Evolutionary conservation across 257 asterid species (phyloP), one percentile per base, ranked within the genome.

Genomic region (Lithospermum erythrorhizon): DNA sequence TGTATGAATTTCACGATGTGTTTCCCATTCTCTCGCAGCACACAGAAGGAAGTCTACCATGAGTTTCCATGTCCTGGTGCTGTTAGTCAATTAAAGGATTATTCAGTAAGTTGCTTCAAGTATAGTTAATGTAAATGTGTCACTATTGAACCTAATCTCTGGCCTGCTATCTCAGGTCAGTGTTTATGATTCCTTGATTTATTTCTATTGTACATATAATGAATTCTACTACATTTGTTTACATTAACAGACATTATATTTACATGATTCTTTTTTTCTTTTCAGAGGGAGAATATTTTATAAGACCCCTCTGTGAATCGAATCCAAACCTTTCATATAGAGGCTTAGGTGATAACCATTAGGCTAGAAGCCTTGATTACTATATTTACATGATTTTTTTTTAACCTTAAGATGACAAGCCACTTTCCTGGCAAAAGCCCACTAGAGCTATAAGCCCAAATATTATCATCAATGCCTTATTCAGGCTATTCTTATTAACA

Each of bases 31-130:
- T 35, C 25, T 49, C 22, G 56, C 47, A 55, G n/a, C 21, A 7
- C 68, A 54, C 17, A 54, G 37, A 37, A 22, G 23, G 68, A 32
- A 6, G n/a, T n/a, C n/a, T n/a, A n/a, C n/a, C n/a, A n/a, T n/a
- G 41, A 32, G 41, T 32, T 2, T 6, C 41, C 41, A 32, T 32
- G 41, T 9, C 41, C 41, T 32, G 41, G 10, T 32, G 6, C 2
- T 32, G 41, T 32, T 32, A 32, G 6, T 32, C 41, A 6, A 32
- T 9, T 3, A 11, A 41, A 14, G 49, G 49, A 41, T 8, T 41
- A 41, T 4, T 41, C 17, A 1, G 49, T 32, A 3, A 32, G 9
- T 41, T 8, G 49, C 17, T 41, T 41, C 49, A 41, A 14, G 49
- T 41, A 41, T 41, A 11, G 17, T 41, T 41, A 41, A 8, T 41